Base-by-base conservation (phyloP, 371 early-diverging fungal species). In the Mortierella sp. region DNA sequence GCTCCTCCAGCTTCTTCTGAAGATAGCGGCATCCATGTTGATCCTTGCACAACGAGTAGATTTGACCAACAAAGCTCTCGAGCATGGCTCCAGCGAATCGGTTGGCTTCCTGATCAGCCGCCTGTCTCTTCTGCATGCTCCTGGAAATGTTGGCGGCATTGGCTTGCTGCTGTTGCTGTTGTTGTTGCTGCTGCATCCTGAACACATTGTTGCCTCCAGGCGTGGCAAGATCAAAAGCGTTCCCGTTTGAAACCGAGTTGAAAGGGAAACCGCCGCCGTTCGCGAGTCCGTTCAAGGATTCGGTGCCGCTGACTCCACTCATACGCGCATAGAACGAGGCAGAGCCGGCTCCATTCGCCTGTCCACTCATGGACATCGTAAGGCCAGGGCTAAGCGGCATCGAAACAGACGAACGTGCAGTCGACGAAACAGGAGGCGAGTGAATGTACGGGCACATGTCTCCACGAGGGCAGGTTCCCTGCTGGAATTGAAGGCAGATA, bases 21-120 rank as follows among this genome's bases (percentile, higher is more conserved):
- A 97, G 84, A 76, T 92, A 97, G 21, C 98, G 92, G 87, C 98
- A 97, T 7, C 98, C 98, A 78, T 96, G 93, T 82, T 97, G 97
- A 83, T 97, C 98, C 87, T 96, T 96, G 89, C 96, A 96, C 16
- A 97, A 86, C 1, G 93, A 89, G 72, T 93, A 93, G 18, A 97
- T 91, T 74, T 95, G 92, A 11, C 96, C 96, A 11, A 89, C 83
- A 60, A 95, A 91, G 44, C 95, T 94, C 55, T 95, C 94, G 21
- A 97, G 78, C 56, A 84, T 75, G 0, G 92, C 92, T n/a, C 93
- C 93, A 21, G 91, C 80, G 78, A 94, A 97, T 14, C 94, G 91
- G 76, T 91, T 93, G 8, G 89, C 89, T 78, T 87, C 89, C 18
- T 83, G 79, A 58, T 88, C 87, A 32, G 81, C 82, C 18, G 78